Percentiles rank a stretch among this genome's conserved stretches.
phyloP scores from a whole-genome alignment of 306 rosid species.

The Hippophae rhamnoides region DNA sequence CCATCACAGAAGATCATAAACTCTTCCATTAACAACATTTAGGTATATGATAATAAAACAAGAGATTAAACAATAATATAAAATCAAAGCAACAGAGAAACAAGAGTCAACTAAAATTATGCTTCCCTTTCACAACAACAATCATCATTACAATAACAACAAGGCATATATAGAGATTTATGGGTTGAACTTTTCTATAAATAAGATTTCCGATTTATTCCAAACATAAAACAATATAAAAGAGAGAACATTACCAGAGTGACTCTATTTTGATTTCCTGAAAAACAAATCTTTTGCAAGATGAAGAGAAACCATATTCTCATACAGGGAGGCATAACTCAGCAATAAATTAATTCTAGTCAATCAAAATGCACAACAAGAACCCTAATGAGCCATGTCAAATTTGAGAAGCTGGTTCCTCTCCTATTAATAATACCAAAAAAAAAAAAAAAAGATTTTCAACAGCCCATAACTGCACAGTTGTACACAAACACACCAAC shows the following conservation, averaged over 20 bases:
- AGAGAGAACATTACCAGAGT: conserved; percentile 16
- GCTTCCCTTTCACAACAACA: no score
- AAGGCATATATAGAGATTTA: no score
- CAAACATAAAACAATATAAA: background rate
- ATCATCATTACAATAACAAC: no score
- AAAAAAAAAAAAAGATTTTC: conserved; percentile 36
- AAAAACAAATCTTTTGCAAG: conserved; percentile 35
- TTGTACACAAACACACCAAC: conserved; percentile 88
- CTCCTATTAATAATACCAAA: conserved; percentile 40
- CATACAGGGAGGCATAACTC: conserved; percentile 35
- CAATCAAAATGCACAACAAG: conserved; percentile 42
- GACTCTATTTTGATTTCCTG: conserved; percentile 38
- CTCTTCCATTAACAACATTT: no score
- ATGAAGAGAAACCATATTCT: conserved; percentile 37
- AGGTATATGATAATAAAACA: no score
- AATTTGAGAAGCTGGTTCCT: conserved; percentile 38
- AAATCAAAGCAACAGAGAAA: no score
- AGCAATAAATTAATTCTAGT: conserved; percentile 38
- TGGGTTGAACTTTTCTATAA: no score
- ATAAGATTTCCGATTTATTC: conserved; percentile 30
- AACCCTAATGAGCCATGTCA: conserved; percentile 41
- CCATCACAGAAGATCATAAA: no score
- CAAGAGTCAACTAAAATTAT: no score
- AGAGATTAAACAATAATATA: no score
- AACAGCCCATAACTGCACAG: conserved; percentile 96